Evolutionary conservation across 1,139 yeast genomes (phyloP).

Genomic region (Saccharomycopsis crataegensis): DNA sequence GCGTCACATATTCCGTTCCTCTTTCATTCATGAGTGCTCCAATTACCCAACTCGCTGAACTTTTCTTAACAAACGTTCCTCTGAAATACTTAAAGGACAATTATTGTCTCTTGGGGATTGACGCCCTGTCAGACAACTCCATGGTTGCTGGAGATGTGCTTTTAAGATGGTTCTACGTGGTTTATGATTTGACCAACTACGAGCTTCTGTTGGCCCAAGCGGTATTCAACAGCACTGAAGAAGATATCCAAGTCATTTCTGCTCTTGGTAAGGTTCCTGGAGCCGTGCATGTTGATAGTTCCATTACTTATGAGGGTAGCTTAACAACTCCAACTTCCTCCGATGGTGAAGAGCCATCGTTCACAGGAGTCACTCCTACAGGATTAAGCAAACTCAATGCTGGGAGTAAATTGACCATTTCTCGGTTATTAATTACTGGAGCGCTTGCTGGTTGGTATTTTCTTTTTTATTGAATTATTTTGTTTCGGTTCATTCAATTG

Average conservation of each 20-base stretch:
- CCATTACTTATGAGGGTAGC: conserved; percentile 5
- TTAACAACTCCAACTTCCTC: neutral
- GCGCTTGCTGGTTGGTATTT: neutral
- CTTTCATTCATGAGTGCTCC: neutral
- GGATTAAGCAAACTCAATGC: neutral
- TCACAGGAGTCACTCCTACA: neutral
- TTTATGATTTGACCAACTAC: conserved; percentile 5
- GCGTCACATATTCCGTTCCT: neutral
- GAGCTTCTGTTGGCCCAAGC: conserved; percentile 8
- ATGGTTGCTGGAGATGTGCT: conserved; percentile 12
- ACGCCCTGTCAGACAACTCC: neutral
- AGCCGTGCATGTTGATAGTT: conserved; percentile 10
- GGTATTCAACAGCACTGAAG: neutral
- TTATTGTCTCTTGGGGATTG: neutral
- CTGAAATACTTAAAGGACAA: neutral
- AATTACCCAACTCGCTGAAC: neutral
- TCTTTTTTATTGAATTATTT: too few relatives aligned
- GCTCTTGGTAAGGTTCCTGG: conserved; percentile 3
- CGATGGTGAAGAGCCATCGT: neutral
- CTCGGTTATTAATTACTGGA: neutral
- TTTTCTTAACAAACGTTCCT: conserved; percentile 3
- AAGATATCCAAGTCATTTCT: conserved; percentile 3
- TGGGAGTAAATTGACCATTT: neutral
- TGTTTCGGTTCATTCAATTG: too few relatives aligned
- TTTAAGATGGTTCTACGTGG: conserved; percentile 13